A percentile compares a stretch with the other conserved stretches of the same genome.
Evolutionary conservation across 2,329 filamentous ascomycete species (phyloP).

Genomic region (Diatrype stigma): DNA sequence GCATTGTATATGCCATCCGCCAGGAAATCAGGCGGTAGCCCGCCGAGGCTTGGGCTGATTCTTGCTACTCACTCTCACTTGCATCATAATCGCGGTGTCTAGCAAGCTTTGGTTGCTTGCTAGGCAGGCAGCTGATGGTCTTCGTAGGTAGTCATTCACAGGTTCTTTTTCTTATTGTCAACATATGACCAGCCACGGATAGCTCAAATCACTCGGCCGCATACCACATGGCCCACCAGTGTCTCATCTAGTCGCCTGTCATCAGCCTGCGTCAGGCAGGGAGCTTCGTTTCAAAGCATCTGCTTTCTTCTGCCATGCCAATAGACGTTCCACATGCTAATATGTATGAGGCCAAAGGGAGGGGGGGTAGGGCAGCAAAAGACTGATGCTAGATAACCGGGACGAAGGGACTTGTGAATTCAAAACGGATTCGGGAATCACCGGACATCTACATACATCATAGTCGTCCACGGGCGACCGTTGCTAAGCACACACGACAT

Average conservation of each 20-base stretch:
- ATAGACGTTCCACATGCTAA: not conserved
- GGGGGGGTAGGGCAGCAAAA: too few species aligned
- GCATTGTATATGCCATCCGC: not conserved
- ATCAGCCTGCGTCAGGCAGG: not conserved
- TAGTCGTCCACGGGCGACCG: not conserved
- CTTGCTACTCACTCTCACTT: not conserved
- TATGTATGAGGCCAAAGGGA: not conserved
- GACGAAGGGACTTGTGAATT: not conserved
- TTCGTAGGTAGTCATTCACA: not conserved
- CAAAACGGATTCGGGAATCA: not conserved
- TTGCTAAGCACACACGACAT: not conserved
- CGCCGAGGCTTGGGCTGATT: not conserved
- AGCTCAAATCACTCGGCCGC: not conserved
- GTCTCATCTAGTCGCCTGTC: not conserved
- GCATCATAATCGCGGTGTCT: not conserved
- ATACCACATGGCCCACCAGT: not conserved
- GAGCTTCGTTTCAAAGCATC: not conserved
- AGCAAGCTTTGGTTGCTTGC: too few species aligned
- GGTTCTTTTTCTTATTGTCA: too few species aligned
- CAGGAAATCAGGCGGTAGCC: not conserved
- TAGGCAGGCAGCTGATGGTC: not conserved
- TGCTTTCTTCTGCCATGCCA: not conserved
- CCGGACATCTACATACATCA: not conserved
- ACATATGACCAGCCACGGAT: not conserved
- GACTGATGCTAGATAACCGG: too few species aligned